Base-by-base conservation (phyloP, 257 asterid genomes). In the Nicotiana attenuata region DNA sequence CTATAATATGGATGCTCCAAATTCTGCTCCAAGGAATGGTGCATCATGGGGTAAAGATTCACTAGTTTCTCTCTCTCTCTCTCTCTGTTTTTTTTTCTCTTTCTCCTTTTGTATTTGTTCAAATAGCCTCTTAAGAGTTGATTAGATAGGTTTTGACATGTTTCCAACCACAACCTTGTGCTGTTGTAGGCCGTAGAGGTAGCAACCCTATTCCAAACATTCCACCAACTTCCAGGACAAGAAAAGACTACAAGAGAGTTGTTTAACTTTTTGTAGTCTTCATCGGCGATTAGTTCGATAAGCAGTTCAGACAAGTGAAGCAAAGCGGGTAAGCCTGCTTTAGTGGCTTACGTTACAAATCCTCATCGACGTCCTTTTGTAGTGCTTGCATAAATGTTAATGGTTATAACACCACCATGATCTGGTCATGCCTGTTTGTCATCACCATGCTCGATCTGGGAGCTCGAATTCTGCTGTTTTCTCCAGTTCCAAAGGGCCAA, bases 171-270 rank as follows among this genome's bases (percentile, higher is more conserved):
- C 65, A 15, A 50, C 31, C 71, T 80, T 75, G 59, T 78, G 85
- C 22, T 68, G 47, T 77, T 85, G 86, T 88, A 95, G 99, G 96
- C 59, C 94, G 95, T 15, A 89, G 93, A 85, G 90, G 94, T 84
- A 90, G 87, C 87, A 84, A 91, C 85, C 88, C 95, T 10, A 80
- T 87, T 67, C 81, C 92, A 87, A 88, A 81, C 84, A 85, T 91
- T 45, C 91, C 93, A 19, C 92, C 94, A 41, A 82, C 88, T 59
- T 85, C 88, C 79, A 91, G 88, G 50, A 92, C 92, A 86, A 88
- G 93, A 85, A 91, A 91, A 88, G 98, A 90, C 82, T 87, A 88
- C 65, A 92, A 94, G 82, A 92, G 96, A 87, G 89, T 89, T 82
- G 84, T 88, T 63, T 93, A 78, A 85, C 26, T 47, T 75, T 50